Evolutionary conservation across 116 monocot genomes (phyloP).

Genomic region (Iris pallida): DNA sequence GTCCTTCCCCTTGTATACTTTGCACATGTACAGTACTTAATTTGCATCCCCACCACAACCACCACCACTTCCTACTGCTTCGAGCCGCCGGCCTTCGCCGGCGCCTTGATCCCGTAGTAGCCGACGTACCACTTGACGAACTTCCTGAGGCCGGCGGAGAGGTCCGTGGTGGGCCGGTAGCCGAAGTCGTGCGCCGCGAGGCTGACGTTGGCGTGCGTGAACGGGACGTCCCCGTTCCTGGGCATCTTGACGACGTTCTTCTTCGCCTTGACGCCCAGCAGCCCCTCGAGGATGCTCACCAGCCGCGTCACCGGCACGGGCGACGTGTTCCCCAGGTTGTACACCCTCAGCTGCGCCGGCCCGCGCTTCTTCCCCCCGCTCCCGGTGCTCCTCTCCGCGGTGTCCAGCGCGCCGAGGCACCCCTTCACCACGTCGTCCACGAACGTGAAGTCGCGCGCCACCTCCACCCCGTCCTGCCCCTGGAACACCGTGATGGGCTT

Average conservation of each 20-base stretch:
- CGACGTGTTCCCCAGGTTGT: constrained; percentile 25
- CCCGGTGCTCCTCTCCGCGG: constrained; percentile 14
- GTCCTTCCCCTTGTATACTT: not conserved
- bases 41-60: too few species aligned
- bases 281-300: constrained; percentile 14
- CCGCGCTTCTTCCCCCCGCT: constrained; percentile 14
- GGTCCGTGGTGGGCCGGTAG: constrained; percentile 33
- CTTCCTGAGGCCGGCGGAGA: constrained; percentile 27
- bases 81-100: not conserved
- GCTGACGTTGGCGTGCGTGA: constrained; percentile 34
- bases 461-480: constrained; percentile 9
- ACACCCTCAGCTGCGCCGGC: constrained; percentile 17
- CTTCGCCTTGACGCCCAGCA: constrained; percentile 23
- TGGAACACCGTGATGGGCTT: constrained; percentile 39
- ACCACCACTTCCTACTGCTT: not conserved
- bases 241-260: constrained; percentile 29
- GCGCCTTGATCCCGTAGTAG: constrained; percentile 27
- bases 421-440: constrained; percentile 26
- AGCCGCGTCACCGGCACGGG: constrained; percentile 16
- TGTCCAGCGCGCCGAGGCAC: constrained; percentile 22
- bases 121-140: constrained; percentile 37
- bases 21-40: not conserved
- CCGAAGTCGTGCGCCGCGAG: constrained; percentile 29
- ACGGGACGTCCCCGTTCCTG: constrained; percentile 35
- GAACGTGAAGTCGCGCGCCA: constrained; percentile 27